A percentile compares a stretch with the other conserved stretches of the same genome.
phyloP scores from a whole-genome alignment of 768 basidiomycete species.

The Daedaleopsis nitida region DNA sequence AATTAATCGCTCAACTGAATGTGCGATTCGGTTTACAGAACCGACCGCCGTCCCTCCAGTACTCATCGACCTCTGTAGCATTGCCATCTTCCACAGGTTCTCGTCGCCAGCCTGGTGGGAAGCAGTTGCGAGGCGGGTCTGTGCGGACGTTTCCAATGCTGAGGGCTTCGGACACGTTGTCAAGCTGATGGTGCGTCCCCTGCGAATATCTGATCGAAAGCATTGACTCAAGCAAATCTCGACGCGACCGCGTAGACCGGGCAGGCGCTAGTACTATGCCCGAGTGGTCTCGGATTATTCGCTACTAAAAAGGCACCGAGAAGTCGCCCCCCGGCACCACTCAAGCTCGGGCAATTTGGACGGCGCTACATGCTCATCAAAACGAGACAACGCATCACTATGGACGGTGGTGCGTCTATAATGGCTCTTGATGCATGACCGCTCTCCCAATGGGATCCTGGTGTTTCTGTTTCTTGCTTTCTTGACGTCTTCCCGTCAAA shows the following conservation, averaged over 20 bases:
- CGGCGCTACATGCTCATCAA: slow-evolving; percentile 17
- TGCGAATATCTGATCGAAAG: not conserved
- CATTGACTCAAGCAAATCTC: not conserved
- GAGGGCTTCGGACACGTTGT: slow-evolving; percentile 71
- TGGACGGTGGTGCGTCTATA: slow-evolving; percentile 22
- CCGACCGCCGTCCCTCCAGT: slow-evolving; percentile 73
- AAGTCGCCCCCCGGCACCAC: not conserved
- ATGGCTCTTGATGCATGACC: slow-evolving; percentile 8
- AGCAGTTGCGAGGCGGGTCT: slow-evolving; percentile 67
- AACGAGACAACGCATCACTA: slow-evolving; percentile 19
- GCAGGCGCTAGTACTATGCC: slow-evolving; percentile 68
- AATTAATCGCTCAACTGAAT: not conserved
- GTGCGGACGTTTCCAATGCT: slow-evolving; percentile 56
- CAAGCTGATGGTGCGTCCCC: slow-evolving; percentile 52
- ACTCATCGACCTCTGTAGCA: slow-evolving; percentile 64
- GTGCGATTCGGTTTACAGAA: slow-evolving; percentile 40
- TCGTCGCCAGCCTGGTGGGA: slow-evolving; percentile 79
- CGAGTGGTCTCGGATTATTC: slow-evolving; percentile 44
- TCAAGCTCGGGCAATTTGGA: slow-evolving; percentile 24
- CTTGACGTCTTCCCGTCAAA: too few relatives aligned
- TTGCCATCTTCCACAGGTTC: slow-evolving; percentile 69
- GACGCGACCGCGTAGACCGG: slow-evolving; percentile 51
- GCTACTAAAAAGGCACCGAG: not conserved
- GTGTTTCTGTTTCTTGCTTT: too few relatives aligned
- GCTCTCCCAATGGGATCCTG: not conserved